phyloP scores from a whole-genome alignment of 768 basidiomycete species.

The Tylopilus felleus region DNA sequence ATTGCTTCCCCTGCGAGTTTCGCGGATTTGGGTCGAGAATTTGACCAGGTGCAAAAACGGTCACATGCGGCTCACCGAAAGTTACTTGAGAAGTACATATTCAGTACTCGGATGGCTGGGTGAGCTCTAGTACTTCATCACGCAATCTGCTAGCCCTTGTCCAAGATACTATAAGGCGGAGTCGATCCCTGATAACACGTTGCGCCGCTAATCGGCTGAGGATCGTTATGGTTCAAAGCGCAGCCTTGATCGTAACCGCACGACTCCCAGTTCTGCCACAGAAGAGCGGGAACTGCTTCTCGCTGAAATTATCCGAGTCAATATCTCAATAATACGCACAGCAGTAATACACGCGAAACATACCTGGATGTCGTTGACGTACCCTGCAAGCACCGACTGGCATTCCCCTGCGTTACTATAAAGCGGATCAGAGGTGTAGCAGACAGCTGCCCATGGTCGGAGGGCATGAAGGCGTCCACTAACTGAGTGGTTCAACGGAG shows the following conservation, averaged over 20 bases:
- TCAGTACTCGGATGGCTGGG: constrained; percentile 89
- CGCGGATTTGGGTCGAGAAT: constrained; percentile 93
- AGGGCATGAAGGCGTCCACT: constrained; percentile 17
- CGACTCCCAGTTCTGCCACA: constrained; percentile 24
- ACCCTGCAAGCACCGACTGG: constrained; percentile 11
- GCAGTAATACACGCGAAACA: neutral
- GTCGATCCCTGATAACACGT: constrained; percentile 20
- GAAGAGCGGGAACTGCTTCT: constrained; percentile 14
- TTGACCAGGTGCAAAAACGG: constrained; percentile 91
- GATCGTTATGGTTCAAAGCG: constrained; percentile 16
- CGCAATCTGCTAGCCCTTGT: neutral
- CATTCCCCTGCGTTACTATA: constrained; percentile 14
- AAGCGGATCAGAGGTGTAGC: constrained; percentile 18
- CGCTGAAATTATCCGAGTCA: constrained; percentile 16
- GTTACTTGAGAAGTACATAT: constrained; percentile 72
- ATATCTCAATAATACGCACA: neutral
- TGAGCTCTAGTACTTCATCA: neutral
- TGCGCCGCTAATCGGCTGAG: constrained; percentile 9
- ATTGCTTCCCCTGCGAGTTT: constrained; percentile 89
- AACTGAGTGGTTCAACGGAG: constrained; percentile 11
- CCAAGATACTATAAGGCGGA: constrained; percentile 19
- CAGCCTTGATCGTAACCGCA: constrained; percentile 18
- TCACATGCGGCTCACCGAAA: constrained; percentile 63
- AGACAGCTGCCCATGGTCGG: constrained; percentile 22
- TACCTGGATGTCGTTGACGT: constrained; percentile 15